These are phyloP conservation scores for Agrostemma githago DNA, from an alignment of 148 eudicot species.

Conservation along the genomic window DNA sequence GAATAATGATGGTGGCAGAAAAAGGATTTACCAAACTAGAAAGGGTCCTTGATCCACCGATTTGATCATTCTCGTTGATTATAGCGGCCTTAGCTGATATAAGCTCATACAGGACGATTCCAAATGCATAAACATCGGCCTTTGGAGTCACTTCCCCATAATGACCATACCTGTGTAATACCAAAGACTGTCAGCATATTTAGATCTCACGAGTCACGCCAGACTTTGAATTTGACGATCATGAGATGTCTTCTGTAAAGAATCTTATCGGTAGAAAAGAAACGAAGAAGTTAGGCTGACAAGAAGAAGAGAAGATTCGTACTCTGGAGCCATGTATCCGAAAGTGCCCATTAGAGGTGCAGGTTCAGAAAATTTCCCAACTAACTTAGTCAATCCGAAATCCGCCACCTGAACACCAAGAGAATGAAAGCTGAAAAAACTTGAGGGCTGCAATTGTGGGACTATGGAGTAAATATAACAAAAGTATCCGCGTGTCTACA, in stretches of 20 bases:
- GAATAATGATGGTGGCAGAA: too few relatives aligned
- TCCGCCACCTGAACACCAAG: slow-evolving; percentile 61
- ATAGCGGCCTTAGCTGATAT: slow-evolving; percentile 91
- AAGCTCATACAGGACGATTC: slow-evolving; percentile 86
- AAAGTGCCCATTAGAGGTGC: slow-evolving; percentile 42
- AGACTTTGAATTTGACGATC: too few relatives aligned
- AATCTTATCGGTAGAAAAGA: too few relatives aligned
- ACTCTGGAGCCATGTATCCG: slow-evolving; percentile 50
- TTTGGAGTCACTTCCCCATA: slow-evolving; percentile 81
- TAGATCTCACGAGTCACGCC: too few relatives aligned
- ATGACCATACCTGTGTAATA: slow-evolving; percentile 58
- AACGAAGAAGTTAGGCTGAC: neutral
- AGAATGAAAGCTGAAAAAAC: slow-evolving; percentile 13
- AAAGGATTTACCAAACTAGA: slow-evolving; percentile 56
- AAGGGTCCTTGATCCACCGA: slow-evolving; percentile 63
- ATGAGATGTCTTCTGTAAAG: too few relatives aligned
- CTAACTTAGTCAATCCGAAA: slow-evolving; percentile 48
- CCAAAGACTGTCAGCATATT: neutral
- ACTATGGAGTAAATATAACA: too few relatives aligned
- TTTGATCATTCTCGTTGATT: slow-evolving; percentile 42
- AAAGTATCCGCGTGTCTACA: too few relatives aligned
- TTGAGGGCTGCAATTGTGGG: too few relatives aligned
- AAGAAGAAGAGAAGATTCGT: slow-evolving; percentile 28
- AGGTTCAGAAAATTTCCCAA: slow-evolving; percentile 39
- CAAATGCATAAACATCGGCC: slow-evolving; percentile 90